Base-by-base conservation (phyloP, 306 rosid genomes). In the Pueraria montana region DNA sequence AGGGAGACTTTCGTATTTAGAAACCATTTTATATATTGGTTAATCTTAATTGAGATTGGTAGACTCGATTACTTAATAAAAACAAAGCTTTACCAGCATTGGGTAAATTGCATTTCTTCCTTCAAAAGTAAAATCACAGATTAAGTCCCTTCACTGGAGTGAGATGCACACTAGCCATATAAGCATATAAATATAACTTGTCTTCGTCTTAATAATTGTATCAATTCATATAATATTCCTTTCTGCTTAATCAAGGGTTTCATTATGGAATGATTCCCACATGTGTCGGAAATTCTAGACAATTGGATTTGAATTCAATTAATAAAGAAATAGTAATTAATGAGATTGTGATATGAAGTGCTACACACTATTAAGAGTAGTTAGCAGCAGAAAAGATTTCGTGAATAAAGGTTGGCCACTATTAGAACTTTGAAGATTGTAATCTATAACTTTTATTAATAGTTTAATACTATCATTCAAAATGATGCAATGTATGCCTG, bases 401-500 rank as follows among this genome's bases (percentile, higher is more conserved):
- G 24, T 48, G 70, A 58, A 27, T 53, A 74, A 64, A 75, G 20
- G 11, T 42, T 26, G 55, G 4, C 18, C 64, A 65, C 40, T 26
- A 43, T 27, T 27, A 46, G 24, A 66, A 53, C 38, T 64, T 40
- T 6, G 14, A 52, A 74, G 68, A 81, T 63, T 73, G 14, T 63
- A 46, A 71, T 71, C 58, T 46, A 45, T 13, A 71, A 26, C 76
- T 70, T 45, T 21, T 23, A 70, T 34, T 34, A 34, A n/a, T n/a
- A n/a, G n/a, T n/a, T 3, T 24, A 67, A 66, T 4, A 40, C 16
- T 40, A 26, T 43, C 17, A 65, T 66, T 67, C 5, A 13, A 53
- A 50, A 26, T 17, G 10, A 36, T 36, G 13, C 70, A 55, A 66
- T 2, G 3, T 11, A 13, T 3, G 27, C 20, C 23, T 65, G 12